Evolutionary conservation across 768 basidiomycete species (phyloP), one percentile per base, ranked within the genome.

Genomic region (Mycena epipterygia): DNA sequence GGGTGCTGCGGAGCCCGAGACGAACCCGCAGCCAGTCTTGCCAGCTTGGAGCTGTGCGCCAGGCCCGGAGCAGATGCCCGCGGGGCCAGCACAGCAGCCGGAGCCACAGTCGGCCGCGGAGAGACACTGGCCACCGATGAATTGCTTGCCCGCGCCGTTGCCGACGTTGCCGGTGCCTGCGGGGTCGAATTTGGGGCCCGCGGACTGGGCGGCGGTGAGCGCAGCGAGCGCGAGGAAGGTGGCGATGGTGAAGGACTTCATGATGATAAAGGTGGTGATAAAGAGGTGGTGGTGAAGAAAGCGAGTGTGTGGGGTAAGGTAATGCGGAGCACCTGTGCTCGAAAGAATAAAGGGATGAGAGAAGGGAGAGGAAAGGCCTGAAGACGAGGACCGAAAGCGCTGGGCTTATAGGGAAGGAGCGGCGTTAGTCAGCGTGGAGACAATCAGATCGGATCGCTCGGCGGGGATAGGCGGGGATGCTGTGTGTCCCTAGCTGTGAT

Each of bases 311-410:
- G 51, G 25, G 21, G 35, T n/a, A n/a, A n/a, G 48, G 67, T 68
- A 53, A 68, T 39, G 67, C 67, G 42, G 67, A 68, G 67, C 67
- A 48, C 67, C 67, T 30, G 67, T 64, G 67, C 67, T 68, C 67
- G 59, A 61, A 55, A 61, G 67, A 55, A 68, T 53, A 53, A 57
- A 62, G 33, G 27, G 60, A 68, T 68, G 67, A 68, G 30, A 62
- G 67, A 68, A 68, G 67, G n/a, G 67, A 52, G 44, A 55, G 51
- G 67, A 37, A 49, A 42, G 37, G 44, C 67, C 67, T 68, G 39
- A 33, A 21, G 27, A 2, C 9, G 27, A 25, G 4, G n/a, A 42
- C 8, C 25, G 11, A 29, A 33, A 30, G 30, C 33, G 51, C 16
- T 14, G 17, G 27, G 32, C 27, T 52, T 30, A 52, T 16, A 21